Conservation (phyloP, 2,329 filamentous ascomycete species). For the Trichoderma sp. region DNA sequence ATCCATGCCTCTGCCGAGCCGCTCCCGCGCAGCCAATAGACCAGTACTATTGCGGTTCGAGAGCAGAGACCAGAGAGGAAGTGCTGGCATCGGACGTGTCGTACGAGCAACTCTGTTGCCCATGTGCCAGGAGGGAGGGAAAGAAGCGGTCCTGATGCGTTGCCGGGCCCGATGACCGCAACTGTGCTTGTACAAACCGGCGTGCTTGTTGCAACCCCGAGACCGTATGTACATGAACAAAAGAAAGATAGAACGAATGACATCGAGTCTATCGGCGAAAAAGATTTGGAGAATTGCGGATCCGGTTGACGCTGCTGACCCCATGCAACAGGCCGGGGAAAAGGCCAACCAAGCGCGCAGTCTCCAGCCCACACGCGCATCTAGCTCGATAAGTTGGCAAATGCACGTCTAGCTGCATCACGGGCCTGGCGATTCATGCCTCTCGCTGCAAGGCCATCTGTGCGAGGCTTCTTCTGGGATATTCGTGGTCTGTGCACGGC, state of each 20-base stretch:
- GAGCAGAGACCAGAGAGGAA: neutral
- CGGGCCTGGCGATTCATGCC: constrained; percentile 29
- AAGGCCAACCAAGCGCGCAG: constrained; percentile 25
- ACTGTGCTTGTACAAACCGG: neutral
- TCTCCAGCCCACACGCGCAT: constrained; percentile 22
- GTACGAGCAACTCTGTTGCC: neutral
- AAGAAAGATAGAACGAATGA: neutral
- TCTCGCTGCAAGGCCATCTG: constrained; percentile 28
- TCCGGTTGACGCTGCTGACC: constrained; percentile 6
- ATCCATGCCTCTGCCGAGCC: constrained; percentile 23
- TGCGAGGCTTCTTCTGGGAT: constrained; percentile 28
- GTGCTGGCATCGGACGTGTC: neutral
- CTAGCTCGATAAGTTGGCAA: constrained; percentile 20
- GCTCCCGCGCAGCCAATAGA: constrained; percentile 24
- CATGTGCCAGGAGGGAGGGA: neutral
- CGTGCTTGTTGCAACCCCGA: too few species aligned
- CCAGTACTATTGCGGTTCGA: neutral
- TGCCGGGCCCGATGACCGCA: constrained; percentile 10
- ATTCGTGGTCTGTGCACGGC: constrained; percentile 26
- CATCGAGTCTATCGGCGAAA: constrained; percentile 5
- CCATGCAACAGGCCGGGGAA: constrained; percentile 23
- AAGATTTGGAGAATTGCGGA: constrained; percentile 22
- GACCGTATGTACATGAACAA: too few species aligned
- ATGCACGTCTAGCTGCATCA: constrained; percentile 27
- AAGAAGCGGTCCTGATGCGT: constrained; percentile 1